Conservation (phyloP, 2,329 filamentous ascomycete genomes). For the Aspergillus latus region DNA sequence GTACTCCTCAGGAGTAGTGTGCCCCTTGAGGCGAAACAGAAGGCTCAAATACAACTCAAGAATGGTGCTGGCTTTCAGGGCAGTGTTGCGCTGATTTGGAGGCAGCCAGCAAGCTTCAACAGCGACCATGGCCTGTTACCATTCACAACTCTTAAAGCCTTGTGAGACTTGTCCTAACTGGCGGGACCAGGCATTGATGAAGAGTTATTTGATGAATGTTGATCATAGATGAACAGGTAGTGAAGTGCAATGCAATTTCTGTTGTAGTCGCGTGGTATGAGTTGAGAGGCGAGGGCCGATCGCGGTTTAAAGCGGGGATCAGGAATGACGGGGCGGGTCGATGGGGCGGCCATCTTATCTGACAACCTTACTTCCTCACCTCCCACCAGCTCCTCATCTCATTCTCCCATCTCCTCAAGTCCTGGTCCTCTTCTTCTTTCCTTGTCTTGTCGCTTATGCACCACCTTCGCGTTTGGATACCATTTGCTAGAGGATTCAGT, state of each 20-base stretch:
- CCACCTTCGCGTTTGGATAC: neutral
- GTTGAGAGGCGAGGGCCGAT: neutral
- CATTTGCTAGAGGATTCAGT: neutral
- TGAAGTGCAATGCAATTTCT: neutral
- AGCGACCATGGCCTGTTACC: neutral
- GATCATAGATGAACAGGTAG: neutral
- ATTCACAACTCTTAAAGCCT: neutral
- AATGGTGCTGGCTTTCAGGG: neutral
- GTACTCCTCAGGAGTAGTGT: no score
- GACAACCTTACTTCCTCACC: neutral
- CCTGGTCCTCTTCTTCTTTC: no score
- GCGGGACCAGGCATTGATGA: neutral
- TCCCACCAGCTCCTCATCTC: neutral
- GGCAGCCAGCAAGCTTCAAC: neutral
- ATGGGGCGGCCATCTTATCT: constrained; percentile 5
- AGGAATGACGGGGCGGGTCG: neutral
- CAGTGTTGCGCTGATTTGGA: neutral
- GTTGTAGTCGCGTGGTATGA: neutral
- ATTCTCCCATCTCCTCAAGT: neutral
- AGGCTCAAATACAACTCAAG: neutral
- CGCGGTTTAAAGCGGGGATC: neutral
- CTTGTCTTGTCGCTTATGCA: neutral
- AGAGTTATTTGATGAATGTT: neutral
- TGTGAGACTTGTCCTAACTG: neutral
- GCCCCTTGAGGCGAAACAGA: neutral